Evolutionary conservation across 2,329 filamentous ascomycete genomes (phyloP).

Genomic region (Colletotrichum noveboracense): DNA sequence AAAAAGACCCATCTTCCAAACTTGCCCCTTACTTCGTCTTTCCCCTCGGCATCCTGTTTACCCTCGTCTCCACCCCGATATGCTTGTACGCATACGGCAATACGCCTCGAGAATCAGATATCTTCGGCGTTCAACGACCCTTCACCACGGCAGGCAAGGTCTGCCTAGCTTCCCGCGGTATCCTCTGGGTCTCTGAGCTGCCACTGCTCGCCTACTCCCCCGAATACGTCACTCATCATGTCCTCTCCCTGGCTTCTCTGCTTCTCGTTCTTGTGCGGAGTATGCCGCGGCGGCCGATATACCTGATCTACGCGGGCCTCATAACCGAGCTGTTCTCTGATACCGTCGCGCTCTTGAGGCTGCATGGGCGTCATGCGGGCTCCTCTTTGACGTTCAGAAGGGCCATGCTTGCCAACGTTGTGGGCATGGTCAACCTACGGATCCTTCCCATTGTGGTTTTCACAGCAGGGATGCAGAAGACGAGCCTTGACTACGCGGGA

Average conservation of each 20-base stretch:
- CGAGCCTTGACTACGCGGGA: background rate
- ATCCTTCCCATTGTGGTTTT: background rate
- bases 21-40: constrained; percentile 17
- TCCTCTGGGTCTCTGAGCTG: constrained; percentile 22
- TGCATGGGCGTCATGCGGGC: background rate
- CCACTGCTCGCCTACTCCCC: constrained; percentile 10
- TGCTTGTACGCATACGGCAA: constrained; percentile 8
- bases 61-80: background rate
- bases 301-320: constrained; percentile 17
- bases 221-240: constrained; percentile 19
- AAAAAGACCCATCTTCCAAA: background rate
- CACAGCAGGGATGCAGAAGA: background rate
- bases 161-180: constrained; percentile 9
- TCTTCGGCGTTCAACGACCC: background rate
- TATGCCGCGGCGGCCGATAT: background rate
- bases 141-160: background rate
- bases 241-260: constrained; percentile 12
- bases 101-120: background rate
- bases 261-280: background rate
- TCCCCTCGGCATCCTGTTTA: constrained; percentile 6
- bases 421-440: background rate
- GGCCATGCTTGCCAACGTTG: background rate
- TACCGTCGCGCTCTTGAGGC: background rate
- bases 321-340: constrained; percentile 18
- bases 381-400: background rate